Evolutionary conservation across 1,284 basidiomycete genomes (phyloP).

Genomic region (Lentinus polychrous): DNA sequence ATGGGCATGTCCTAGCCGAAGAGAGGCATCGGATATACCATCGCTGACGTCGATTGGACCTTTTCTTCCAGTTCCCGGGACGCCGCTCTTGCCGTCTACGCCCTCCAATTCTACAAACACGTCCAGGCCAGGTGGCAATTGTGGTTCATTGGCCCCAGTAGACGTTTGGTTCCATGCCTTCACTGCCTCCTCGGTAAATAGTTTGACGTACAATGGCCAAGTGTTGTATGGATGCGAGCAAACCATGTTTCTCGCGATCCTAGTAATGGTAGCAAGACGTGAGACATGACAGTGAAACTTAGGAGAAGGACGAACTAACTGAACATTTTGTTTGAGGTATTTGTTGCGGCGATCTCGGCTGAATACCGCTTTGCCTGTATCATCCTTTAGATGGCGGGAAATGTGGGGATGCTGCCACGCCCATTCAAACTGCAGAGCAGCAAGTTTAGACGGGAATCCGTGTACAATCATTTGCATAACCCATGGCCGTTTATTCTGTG

Average conservation of each 20-base stretch:
- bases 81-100: slow-evolving; percentile 59
- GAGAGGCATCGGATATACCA: slow-evolving; percentile 28
- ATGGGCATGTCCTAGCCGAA: neutral
- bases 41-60: slow-evolving; percentile 65
- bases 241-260: slow-evolving; percentile 49
- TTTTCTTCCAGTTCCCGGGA: slow-evolving; percentile 37
- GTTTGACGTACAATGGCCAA: slow-evolving; percentile 62
- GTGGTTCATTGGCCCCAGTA: slow-evolving; percentile 14
- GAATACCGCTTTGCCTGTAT: slow-evolving; percentile 33
- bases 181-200: slow-evolving; percentile 60
- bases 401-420: slow-evolving; percentile 79
- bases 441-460: slow-evolving; percentile 81
- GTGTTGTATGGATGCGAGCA: slow-evolving; percentile 49
- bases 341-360: slow-evolving; percentile 23
- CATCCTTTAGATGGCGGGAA: slow-evolving; percentile 50
- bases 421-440: slow-evolving; percentile 88
- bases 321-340: slow-evolving; percentile 37
- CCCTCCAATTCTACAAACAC: slow-evolving; percentile 59
- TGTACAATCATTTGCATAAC: slow-evolving; percentile 86
- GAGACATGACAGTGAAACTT: neutral
- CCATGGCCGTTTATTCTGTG: slow-evolving; percentile 71
- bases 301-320: slow-evolving; percentile 28
- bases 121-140: slow-evolving; percentile 47
- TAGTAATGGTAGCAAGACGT: slow-evolving; percentile 16
- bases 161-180: slow-evolving; percentile 38